A percentile compares a stretch with the other conserved stretches of the same genome.
phyloP scores from a whole-genome alignment of 225 moss, liverwort and hornwort genomes.

The Polytrichum formosum region DNA sequence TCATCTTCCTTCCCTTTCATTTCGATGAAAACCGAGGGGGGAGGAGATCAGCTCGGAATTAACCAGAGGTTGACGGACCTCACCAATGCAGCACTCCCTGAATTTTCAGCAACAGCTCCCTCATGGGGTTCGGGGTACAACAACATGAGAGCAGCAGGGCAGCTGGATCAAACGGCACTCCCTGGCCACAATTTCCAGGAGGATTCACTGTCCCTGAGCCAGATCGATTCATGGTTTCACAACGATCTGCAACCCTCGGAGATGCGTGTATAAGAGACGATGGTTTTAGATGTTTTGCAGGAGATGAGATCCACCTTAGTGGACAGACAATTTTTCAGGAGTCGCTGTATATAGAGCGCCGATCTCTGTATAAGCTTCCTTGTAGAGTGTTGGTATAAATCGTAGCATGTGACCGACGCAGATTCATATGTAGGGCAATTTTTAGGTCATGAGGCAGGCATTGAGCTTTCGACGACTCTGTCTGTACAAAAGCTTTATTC shows the following conservation, averaged over 20 bases:
- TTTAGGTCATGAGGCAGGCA: slow-evolving; percentile 9
- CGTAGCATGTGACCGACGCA: background rate
- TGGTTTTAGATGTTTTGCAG: background rate
- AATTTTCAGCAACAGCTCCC: background rate
- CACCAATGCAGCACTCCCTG: background rate
- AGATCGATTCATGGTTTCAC: slow-evolving; percentile 12
- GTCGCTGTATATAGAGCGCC: background rate
- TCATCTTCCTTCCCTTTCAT: background rate
- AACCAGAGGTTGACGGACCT: background rate
- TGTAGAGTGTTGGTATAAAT: background rate
- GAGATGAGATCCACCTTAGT: background rate
- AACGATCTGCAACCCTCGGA: background rate
- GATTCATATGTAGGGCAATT: background rate
- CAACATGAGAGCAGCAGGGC: background rate
- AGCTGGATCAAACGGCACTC: background rate
- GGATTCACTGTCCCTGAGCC: background rate
- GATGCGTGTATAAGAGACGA: slow-evolving; percentile 3
- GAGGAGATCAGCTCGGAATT: background rate
- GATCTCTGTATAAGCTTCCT: background rate
- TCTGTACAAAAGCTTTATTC: slow-evolving; percentile 4
- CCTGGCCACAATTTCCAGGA: background rate
- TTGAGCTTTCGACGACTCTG: background rate
- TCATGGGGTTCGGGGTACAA: background rate
- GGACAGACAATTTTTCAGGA: background rate
- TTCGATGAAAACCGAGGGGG: slow-evolving; percentile 2